Evolutionary conservation across 2,329 filamentous ascomycete genomes (phyloP), one percentile per base, ranked within the genome.

Genomic region (Botryosphaeria agaves): DNA sequence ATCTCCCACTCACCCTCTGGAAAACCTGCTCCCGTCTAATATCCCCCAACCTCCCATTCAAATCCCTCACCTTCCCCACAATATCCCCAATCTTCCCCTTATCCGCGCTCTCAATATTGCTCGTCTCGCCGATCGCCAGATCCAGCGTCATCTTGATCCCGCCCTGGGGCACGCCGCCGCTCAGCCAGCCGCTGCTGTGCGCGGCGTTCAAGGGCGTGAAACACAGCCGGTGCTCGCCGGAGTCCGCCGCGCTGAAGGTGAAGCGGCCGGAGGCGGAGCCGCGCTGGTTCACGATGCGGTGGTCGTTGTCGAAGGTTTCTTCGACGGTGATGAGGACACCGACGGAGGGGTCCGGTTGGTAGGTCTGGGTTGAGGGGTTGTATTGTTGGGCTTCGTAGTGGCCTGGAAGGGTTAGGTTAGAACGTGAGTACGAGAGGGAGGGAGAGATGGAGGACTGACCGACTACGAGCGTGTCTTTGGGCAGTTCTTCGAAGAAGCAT

Each of bases 401-500:
- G 43, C 89, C 70, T 76, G 44, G 7, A 11, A 21, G 14, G 17
- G 30, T 36, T 15, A 21, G 18, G 19, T 19, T 27, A 29, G 19
- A 15, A n/a, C 14, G 6, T 14, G 21, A 31, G 28, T 28, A 15
- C 2, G 16, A 25, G 7, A 29, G 20, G 23, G 12, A 5, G 25
- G 19, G 12, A 15, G 5, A 18, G 12, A 11, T 19, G n/a, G n/a
- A n/a, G n/a, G 7, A 21, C 70, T 37, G 63, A 76, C 72, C 89
- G 35, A 94, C 85, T 33, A 98, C 87, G 34, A 98, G 63, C 9
- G 89, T 95, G 56, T 93, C 87, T 65, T 95, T 94, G 41, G 89
- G 85, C 35, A 98, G 70, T 57, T 95, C 87, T 62, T 98, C 89
- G 61, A 80, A 92, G 72, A 98, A 98, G 61, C 89, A 98, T 62